Conservation (phyloP, 2,329 filamentous ascomycete genomes). For the Colletotrichum somersetense region DNA sequence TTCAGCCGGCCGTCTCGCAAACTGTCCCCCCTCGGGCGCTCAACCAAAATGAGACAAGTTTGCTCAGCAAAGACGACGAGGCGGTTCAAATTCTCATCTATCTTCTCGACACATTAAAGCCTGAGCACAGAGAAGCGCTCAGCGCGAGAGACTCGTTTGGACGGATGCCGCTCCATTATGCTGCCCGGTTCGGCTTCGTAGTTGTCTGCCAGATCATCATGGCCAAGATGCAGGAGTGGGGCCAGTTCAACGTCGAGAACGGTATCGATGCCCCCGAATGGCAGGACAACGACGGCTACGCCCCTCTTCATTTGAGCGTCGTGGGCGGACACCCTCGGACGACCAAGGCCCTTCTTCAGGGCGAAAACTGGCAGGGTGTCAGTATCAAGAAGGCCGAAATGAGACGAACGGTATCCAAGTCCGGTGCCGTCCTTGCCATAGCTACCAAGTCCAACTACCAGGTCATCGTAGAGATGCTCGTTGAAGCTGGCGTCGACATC, state of each 20-base stretch:
- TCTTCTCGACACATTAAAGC: conserved; percentile 75
- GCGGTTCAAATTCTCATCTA: conserved; percentile 76
- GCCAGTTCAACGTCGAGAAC: conserved; percentile 83
- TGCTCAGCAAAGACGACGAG: conserved; percentile 77
- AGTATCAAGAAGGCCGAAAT: conserved; percentile 72
- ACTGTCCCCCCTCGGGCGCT: conserved; percentile 70
- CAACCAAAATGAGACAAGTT: conserved; percentile 75
- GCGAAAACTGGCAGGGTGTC: conserved; percentile 80
- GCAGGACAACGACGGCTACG: conserved; percentile 93
- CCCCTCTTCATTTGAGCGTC: conserved; percentile 91
- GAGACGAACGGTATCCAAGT: conserved; percentile 80
- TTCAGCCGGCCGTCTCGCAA: conserved; percentile 82
- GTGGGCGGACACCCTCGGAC: conserved; percentile 91
- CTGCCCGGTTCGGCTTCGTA: conserved; percentile 93
- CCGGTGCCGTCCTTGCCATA: conserved; percentile 87
- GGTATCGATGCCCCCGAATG: conserved; percentile 89
- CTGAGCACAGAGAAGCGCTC: conserved; percentile 76
- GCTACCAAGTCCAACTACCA: conserved; percentile 91
- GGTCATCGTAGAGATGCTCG: conserved; percentile 86
- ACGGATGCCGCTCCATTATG: conserved; percentile 90
- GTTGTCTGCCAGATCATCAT: conserved; percentile 91
- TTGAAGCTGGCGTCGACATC: conserved; percentile 90
- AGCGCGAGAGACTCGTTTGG: conserved; percentile 81
- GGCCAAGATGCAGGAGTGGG: conserved; percentile 89
- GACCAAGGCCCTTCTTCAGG: conserved; percentile 82